Evolutionary conservation across 352 stramenopile genomes (phyloP), one percentile per base, ranked within the genome.

Genomic region (Pythium myriotylum): DNA sequence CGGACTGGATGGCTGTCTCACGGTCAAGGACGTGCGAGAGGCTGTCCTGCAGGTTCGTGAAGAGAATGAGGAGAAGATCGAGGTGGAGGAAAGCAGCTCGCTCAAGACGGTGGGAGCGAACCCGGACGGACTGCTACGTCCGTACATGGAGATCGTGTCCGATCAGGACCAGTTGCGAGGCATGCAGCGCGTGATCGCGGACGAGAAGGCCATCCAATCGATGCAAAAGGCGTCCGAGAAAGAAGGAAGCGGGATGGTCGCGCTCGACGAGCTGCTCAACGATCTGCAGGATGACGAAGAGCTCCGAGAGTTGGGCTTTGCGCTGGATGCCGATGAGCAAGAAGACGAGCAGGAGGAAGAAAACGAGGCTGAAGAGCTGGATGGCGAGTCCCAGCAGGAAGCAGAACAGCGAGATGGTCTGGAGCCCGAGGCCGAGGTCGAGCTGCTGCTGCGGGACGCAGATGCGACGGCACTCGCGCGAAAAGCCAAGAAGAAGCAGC

Each of bases 241-340:
- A 12, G 52, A 77, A 42, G 74, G 83, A 26, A 86, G 72, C 33
- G 58, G 77, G 27, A 84, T 81, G 5, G 65, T 91, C 2, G 81
- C 76, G 47, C 62, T 91, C 22, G 81, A 93, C 50, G 71, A 91
- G 50, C 63, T 93, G 56, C 66, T 91, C 14, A 71, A 76, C 33
- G 84, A 91, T 54, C 71, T 91, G 53, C 76, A 91, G 41, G 77
- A 86, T 41, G 81, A 91, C 64, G 80, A 81, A 37, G 81, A 89
- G 41, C 58, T 88, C 2, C 68, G 63, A 4, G 81, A 80, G 33
- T 51, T 91, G 0, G 82, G 81, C 14, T 91, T 93, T n/a, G 41
- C 61, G 13, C 43, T 79, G 10, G 40, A 13, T 17, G 54, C 42
- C n/a, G 45, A 55, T 57, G 37, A 50, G 0, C 32, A 67, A 2